phyloP scores from a whole-genome alignment of 139 green algal species.

The Auxenochlorella pyrenoidosa region DNA sequence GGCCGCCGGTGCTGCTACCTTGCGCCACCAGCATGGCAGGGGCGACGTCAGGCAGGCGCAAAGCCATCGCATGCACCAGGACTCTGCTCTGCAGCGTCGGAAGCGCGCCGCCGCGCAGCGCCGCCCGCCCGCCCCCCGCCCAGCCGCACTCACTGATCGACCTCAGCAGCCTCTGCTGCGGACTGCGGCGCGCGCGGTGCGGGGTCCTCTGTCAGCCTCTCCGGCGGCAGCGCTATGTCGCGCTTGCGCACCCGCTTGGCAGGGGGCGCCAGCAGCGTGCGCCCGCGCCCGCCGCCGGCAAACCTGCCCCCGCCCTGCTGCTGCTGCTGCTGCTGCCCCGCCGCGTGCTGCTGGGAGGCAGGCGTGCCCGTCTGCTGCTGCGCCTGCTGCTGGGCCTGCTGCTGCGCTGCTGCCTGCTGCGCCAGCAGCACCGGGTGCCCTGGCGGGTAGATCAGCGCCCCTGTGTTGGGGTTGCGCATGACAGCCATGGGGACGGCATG shows the following conservation, averaged over 20 bases:
- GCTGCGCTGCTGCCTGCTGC: not conserved
- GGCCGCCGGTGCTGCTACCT: too few species aligned
- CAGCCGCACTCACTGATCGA: constrained; percentile 37
- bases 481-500: not conserved
- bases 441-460: constrained; percentile 4
- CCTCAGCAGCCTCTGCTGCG: constrained; percentile 28
- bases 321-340: not conserved
- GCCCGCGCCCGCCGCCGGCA: not conserved
- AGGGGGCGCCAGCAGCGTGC: not conserved
- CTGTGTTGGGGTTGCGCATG: constrained; percentile 26
- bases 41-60: too few species aligned
- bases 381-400: not conserved
- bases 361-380: not conserved
- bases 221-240: constrained; percentile 37
- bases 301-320: not conserved
- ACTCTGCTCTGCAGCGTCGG: too few species aligned
- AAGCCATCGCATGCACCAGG: not conserved
- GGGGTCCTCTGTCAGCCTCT: constrained; percentile 35
- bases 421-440: constrained; percentile 6
- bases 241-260: constrained; percentile 41
- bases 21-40: not conserved
- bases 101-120: too few species aligned
- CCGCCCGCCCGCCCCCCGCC: too few species aligned
- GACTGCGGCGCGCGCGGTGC: constrained; percentile 18
- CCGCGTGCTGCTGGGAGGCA: not conserved